phyloP scores from a whole-genome alignment of 768 basidiomycete species.

The Phanerochaete sordida region DNA sequence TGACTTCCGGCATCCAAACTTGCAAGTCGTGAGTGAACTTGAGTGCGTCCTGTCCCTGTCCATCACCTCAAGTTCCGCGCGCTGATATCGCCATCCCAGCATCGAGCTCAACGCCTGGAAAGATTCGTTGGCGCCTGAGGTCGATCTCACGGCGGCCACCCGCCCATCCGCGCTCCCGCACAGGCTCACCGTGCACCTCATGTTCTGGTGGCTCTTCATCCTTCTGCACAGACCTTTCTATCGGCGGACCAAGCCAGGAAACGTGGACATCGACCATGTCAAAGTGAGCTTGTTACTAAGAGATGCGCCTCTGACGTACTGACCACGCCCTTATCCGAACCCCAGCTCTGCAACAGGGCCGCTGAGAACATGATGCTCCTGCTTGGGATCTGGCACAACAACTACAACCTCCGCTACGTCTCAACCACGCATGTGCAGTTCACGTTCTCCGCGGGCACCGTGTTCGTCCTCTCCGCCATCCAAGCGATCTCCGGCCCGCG shows the following conservation, averaged over 20 bases:
- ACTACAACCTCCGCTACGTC: slow-evolving; percentile 56
- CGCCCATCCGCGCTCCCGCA: slow-evolving; percentile 49
- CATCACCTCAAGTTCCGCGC: background rate
- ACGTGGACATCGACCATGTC: slow-evolving; percentile 48
- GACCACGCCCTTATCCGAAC: background rate
- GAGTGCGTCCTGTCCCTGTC: slow-evolving; percentile 35
- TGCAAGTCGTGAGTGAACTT: slow-evolving; percentile 49
- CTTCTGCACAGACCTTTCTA: slow-evolving; percentile 55
- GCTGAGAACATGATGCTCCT: slow-evolving; percentile 56
- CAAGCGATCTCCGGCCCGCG: slow-evolving; percentile 45
- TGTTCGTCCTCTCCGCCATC: slow-evolving; percentile 51
- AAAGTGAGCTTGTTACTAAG: slow-evolving; percentile 34
- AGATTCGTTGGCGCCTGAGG: slow-evolving; percentile 36
- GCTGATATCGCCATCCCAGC: slow-evolving; percentile 8
- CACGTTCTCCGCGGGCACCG: slow-evolving; percentile 56
- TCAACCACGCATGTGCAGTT: slow-evolving; percentile 56
- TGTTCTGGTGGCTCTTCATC: slow-evolving; percentile 58
- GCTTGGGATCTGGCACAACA: slow-evolving; percentile 42
- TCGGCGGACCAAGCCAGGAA: slow-evolving; percentile 26
- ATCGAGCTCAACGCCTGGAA: slow-evolving; percentile 34
- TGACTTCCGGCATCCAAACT: slow-evolving; percentile 37
- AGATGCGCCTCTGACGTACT: background rate
- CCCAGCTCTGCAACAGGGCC: slow-evolving; percentile 49
- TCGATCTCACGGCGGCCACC: slow-evolving; percentile 47
- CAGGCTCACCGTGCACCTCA: slow-evolving; percentile 51